Conservation (phyloP, 2,329 filamentous ascomycete genomes). For the Epichloe typhina region DNA sequence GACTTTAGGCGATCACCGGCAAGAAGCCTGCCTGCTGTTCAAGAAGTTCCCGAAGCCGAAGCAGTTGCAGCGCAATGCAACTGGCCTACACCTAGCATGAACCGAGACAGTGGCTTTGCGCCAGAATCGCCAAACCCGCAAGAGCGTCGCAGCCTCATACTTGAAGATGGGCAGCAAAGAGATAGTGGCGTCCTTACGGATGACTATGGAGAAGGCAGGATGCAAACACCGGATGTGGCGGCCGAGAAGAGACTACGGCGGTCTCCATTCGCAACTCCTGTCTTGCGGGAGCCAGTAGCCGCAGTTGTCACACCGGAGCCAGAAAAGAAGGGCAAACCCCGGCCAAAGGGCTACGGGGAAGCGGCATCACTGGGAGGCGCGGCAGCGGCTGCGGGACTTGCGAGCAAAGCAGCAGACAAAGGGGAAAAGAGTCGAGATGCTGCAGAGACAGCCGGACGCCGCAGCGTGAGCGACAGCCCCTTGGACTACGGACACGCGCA, state of each 20-base stretch:
- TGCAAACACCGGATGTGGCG: conserved; percentile 17
- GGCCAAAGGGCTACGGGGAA: conserved; percentile 18
- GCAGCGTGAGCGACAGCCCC: conserved; percentile 6
- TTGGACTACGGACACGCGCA: not conserved
- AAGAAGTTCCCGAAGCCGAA: conserved; percentile 35
- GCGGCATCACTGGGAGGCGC: conserved; percentile 7
- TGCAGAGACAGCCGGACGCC: conserved; percentile 6
- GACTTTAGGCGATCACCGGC: conserved; percentile 31
- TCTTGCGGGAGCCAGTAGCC: conserved; percentile 25
- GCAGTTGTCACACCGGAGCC: conserved; percentile 29
- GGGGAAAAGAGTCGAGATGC: not conserved
- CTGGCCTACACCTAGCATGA: conserved; percentile 21
- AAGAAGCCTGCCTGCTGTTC: conserved; percentile 36
- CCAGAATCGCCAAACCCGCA: conserved; percentile 30
- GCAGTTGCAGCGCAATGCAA: conserved; percentile 15
- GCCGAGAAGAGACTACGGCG: conserved; percentile 16
- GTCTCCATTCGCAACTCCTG: conserved; percentile 24
- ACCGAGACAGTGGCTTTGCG: conserved; percentile 20
- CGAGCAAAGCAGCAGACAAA: not conserved
- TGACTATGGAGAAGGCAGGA: conserved; percentile 27
- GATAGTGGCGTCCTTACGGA: conserved; percentile 46
- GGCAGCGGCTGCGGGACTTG: not conserved
- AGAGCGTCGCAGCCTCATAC: conserved; percentile 20
- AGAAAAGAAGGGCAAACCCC: conserved; percentile 23
- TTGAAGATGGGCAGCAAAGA: conserved; percentile 25